These are phyloP conservation scores for Dissophora globulifera DNA, from an alignment of 192 early-diverging fungal species.

Conservation along the genomic window DNA sequence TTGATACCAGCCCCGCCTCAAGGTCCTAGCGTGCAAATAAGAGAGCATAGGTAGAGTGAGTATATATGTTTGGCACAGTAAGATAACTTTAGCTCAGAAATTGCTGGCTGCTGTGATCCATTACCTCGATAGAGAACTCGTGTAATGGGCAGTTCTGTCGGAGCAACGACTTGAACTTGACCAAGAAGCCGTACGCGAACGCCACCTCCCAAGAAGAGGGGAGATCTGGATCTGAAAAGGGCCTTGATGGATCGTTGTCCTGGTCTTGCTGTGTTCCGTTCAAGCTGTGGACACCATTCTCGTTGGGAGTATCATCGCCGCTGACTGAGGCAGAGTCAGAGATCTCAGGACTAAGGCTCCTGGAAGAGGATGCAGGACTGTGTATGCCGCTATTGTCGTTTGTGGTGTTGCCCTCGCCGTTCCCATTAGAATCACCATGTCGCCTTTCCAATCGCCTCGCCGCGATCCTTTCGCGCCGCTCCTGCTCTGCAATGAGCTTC, in stretches of 20 bases:
- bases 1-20: constrained; percentile 30
- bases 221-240: constrained; percentile 3
- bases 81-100: constrained; percentile 4
- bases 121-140: constrained; percentile 41
- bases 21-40: constrained; percentile 17
- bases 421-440: neutral
- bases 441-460: neutral
- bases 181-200: constrained; percentile 37
- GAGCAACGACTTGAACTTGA: constrained; percentile 35
- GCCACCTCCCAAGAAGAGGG: constrained; percentile 18
- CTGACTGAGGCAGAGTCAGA: constrained; percentile 29
- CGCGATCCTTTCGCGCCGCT: neutral
- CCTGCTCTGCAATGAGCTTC: constrained; percentile 1
- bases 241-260: constrained; percentile 6
- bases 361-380: constrained; percentile 6
- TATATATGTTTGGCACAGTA: neutral
- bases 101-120: neutral
- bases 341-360: constrained; percentile 29
- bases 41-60: neutral
- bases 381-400: neutral
- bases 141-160: constrained; percentile 28
- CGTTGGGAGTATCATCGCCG: constrained; percentile 1
- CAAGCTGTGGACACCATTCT: neutral
- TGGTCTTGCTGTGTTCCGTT: neutral
- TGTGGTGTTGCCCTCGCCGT: neutral